Base-by-base conservation (phyloP, 495 filamentous ascomycete genomes). In the Pseudevernia furfuracea region DNA sequence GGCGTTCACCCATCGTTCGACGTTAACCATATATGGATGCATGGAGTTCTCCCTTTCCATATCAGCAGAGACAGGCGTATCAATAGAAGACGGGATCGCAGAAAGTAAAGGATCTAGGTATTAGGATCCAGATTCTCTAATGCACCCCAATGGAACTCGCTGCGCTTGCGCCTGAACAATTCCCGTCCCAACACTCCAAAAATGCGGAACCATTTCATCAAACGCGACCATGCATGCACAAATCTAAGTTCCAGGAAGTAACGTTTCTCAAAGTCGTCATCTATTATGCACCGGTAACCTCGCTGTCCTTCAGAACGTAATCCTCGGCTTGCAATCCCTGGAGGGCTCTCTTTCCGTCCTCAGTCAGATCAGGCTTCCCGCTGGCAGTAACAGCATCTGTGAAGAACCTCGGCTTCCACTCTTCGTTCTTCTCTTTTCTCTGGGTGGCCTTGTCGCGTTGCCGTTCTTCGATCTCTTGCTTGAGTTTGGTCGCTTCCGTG, bases 321-420 rank as follows among this genome's bases (percentile, higher is more conserved):
- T 87, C 73, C 12, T 79, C 83, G 46, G 77, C 75, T 64, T 89
- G 86, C 58, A 94, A 76, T 25, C 86, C 85, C 66, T 85, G 78
- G 14, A 97, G 80, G 21, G 84, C 89, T 72, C 81, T 78, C 57
- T 79, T 76, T 4, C 92, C 92, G 66, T 94, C 90, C 59, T 88
- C 82, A 0, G 86, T 94, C 68, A 97, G 77, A 62, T 88, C 81
- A 1, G 92, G 92, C 73, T 85, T 89, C 9, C 92, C 92, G 21
- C 84, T 74, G 28, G 89, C 86, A 63, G 87, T 88, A 14, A 87
- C 83, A 2, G 82, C 83, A 14, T 86, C 85, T 7, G 84, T 88
- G 73, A 98, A 98, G 75, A 96, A 98, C 32, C 91, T 80, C n/a
- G 94, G 94, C 64, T 86, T 80, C 89, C 90, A 97, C 23, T 86